Conservation (phyloP, 768 basidiomycete species). For the Russula earlei region DNA sequence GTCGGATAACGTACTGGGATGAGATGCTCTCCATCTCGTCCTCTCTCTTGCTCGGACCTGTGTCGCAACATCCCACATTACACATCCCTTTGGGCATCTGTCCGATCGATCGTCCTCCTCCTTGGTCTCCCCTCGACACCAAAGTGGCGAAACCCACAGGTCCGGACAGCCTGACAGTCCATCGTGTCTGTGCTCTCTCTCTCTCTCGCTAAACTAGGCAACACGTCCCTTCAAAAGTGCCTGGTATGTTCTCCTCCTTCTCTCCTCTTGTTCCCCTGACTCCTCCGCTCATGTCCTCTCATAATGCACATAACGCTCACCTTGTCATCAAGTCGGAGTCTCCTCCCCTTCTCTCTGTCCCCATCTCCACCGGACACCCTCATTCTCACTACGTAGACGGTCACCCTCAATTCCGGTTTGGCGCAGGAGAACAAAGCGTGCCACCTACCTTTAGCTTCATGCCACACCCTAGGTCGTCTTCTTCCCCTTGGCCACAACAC, state of each 20-base stretch:
- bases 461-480: conserved; percentile 18
- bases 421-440: conserved; percentile 24
- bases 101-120: not conserved
- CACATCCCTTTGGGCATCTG: not conserved
- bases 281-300: conserved; percentile 1
- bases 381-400: not conserved
- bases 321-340: conserved; percentile 18
- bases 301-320: not conserved
- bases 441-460: conserved; percentile 19
- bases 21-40: not conserved
- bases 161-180: not conserved
- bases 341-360: conserved; percentile 6
- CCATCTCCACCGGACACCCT: conserved; percentile 1
- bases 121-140: not conserved
- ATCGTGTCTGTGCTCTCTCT: not conserved
- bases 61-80: too few species aligned
- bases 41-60: too few species aligned
- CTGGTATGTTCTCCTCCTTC: not conserved
- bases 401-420: conserved; percentile 19
- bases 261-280: not conserved
- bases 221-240: not conserved
- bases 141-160: not conserved
- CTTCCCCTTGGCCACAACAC: conserved; percentile 13
- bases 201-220: too few species aligned
- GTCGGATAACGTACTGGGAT: too few species aligned